A percentile compares a stretch with the other conserved stretches of the same genome.
phyloP scores from a whole-genome alignment of 2,329 filamentous ascomycete genomes.

The Talaromyces sp. region DNA sequence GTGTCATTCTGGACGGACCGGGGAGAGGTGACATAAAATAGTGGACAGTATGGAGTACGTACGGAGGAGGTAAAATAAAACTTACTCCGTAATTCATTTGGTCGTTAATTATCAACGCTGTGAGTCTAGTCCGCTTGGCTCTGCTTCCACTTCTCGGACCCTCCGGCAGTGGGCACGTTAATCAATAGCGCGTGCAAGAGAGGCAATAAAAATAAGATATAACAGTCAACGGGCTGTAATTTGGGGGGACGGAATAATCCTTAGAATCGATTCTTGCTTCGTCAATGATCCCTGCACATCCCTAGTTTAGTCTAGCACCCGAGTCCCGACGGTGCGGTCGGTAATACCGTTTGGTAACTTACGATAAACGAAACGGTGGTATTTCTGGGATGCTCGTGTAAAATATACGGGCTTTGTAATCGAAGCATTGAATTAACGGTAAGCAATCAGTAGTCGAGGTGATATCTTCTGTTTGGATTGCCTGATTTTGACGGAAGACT shows the following conservation, averaged over 20 bases:
- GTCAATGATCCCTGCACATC: conserved; percentile 8
- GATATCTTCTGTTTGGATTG: neutral
- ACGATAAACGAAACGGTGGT: conserved; percentile 1
- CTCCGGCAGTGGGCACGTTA: neutral
- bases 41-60: neutral
- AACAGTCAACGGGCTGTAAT: neutral
- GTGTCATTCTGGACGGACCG: neutral
- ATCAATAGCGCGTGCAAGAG: neutral
- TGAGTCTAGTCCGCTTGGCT: neutral
- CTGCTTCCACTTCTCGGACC: neutral
- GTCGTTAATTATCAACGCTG: neutral
- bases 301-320: neutral
- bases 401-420: neutral
- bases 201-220: neutral
- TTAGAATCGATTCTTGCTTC: neutral
- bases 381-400: neutral
- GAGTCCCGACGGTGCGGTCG: conserved; percentile 17
- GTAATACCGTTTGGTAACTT: conserved; percentile 13
- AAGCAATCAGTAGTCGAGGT: neutral
- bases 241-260: neutral
- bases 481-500: conserved; percentile 8
- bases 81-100: neutral
- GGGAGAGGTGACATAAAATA: neutral
- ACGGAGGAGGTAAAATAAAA: neutral
- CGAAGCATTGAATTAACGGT: neutral